Conservation (phyloP, 1,284 basidiomycete genomes). For the Volvariella volvacea region DNA sequence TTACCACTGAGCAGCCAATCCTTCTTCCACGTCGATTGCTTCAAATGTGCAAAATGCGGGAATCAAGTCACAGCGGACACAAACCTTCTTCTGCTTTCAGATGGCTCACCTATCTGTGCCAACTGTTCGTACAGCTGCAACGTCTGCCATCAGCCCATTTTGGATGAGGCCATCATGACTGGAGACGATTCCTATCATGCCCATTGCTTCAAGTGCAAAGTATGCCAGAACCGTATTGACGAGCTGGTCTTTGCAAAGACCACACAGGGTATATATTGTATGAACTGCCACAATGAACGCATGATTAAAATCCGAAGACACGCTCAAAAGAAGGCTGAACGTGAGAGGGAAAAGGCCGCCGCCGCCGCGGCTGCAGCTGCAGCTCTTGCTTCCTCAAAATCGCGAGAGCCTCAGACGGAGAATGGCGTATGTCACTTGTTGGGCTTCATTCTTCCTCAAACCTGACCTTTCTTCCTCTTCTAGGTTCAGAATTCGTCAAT, state of each 20-base stretch:
- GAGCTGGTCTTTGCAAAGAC: slow-evolving; percentile 99
- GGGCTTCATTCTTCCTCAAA: slow-evolving; percentile 2
- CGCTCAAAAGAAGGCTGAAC: slow-evolving; percentile 69
- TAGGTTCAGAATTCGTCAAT: no score
- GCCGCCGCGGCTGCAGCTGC: slow-evolving; percentile 15
- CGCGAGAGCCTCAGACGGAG: slow-evolving; percentile 37
- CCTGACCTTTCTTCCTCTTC: no score
- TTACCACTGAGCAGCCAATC: slow-evolving; percentile 51
- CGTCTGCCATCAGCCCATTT: slow-evolving; percentile 85
- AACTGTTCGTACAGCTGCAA: slow-evolving; percentile 97
- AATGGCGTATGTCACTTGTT: slow-evolving; percentile 28
- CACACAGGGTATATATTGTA: slow-evolving; percentile 97
- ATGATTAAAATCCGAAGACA: slow-evolving; percentile 89
- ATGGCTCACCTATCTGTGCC: slow-evolving; percentile 95
- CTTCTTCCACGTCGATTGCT: slow-evolving; percentile 79
- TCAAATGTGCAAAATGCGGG: slow-evolving; percentile 79
- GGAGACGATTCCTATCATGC: slow-evolving; percentile 99
- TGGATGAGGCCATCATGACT: slow-evolving; percentile 98
- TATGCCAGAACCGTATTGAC: slow-evolving; percentile 92
- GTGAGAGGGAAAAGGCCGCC: slow-evolving; percentile 29
- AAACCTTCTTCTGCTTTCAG: slow-evolving; percentile 90
- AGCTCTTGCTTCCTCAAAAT: slow-evolving; percentile 34
- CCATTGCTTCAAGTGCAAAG: slow-evolving; percentile 96
- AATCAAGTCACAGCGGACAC: slow-evolving; percentile 87
- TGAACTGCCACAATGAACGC: slow-evolving; percentile 96